Evolutionary conservation across 192 early-diverging fungal species (phyloP).

Genomic region (Coemansia erecta): DNA sequence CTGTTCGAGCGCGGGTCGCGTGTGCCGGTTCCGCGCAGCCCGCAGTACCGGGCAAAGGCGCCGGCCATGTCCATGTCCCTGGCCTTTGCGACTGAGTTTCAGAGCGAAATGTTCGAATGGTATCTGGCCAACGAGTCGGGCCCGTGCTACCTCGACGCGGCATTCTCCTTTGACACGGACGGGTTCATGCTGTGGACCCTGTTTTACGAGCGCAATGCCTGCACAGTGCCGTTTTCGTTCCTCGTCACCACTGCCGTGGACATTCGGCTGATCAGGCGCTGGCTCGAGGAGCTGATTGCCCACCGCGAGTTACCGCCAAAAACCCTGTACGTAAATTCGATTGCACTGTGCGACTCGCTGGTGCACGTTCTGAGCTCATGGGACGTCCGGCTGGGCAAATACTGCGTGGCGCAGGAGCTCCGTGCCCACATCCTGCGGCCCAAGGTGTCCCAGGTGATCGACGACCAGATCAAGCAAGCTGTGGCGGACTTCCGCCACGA

Average conservation of each 20-base stretch:
- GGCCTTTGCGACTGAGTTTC: conserved; percentile 36
- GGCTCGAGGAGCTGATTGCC: conserved; percentile 23
- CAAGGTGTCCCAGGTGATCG: too few relatives aligned
- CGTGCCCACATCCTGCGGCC: conserved; percentile 4
- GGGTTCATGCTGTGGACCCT: conserved; percentile 49
- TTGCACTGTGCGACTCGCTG: conserved; percentile 7
- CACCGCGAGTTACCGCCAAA: conserved; percentile 4
- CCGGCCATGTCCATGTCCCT: too few relatives aligned
- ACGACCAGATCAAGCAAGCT: neutral
- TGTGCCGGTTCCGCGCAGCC: conserved; percentile 29
- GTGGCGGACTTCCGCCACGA: conserved; percentile 4
- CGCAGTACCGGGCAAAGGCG: too few relatives aligned
- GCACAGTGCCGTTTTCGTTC: conserved; percentile 26
- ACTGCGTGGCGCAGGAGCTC: conserved; percentile 38
- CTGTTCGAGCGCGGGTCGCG: conserved; percentile 16
- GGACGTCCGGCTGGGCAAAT: conserved; percentile 26
- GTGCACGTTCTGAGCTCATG: conserved; percentile 17
- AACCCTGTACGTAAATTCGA: conserved; percentile 28
- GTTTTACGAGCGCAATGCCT: conserved; percentile 25
- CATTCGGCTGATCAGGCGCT: conserved; percentile 12
- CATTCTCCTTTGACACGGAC: conserved; percentile 16
- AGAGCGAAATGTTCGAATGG: conserved; percentile 26
- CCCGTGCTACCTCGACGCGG: conserved; percentile 38
- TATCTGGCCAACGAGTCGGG: conserved; percentile 14
- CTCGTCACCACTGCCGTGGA: conserved; percentile 30